These are phyloP conservation scores for Cystobasidium tubakii DNA, from an alignment of 768 basidiomycete species.

Conservation along the genomic window DNA sequence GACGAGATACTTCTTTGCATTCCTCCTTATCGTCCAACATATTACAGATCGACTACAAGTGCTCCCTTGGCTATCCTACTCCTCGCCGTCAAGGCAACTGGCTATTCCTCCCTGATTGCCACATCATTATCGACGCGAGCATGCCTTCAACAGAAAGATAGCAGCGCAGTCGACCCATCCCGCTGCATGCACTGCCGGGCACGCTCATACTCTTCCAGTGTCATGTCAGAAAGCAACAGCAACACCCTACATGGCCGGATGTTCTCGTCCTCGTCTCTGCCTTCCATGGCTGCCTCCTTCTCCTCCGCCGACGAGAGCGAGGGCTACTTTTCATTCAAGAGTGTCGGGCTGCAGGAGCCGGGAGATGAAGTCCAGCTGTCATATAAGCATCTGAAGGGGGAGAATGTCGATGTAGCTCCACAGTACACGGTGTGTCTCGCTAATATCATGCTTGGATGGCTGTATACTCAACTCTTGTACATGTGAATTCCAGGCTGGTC, in stretches of 20 bases:
- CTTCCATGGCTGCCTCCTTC: not conserved
- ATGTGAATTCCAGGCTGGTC: not conserved
- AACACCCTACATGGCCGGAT: not conserved
- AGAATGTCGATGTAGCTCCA: not conserved
- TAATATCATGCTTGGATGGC: not conserved
- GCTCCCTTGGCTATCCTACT: no score
- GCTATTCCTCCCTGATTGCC: no score
- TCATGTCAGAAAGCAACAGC: not conserved
- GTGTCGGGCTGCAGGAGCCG: not conserved
- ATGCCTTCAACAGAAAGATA: not conserved
- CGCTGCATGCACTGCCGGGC: not conserved
- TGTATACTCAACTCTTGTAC: not conserved
- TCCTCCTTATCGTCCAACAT: no score
- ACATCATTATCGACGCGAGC: not conserved
- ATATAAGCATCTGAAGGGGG: not conserved
- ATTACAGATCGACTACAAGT: no score
- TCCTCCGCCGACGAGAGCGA: not conserved
- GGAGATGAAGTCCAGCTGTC: not conserved
- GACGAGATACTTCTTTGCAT: no score
- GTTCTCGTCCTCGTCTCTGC: not conserved
- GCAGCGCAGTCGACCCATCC: not conserved
- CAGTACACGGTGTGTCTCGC: not conserved
- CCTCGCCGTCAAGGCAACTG: no score
- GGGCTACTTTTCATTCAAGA: slow-evolving; percentile 1
- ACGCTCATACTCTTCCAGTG: not conserved